A percentile compares a stretch with the other conserved stretches of the same genome.
Evolutionary conservation across 225 moss, liverwort and hornwort species (phyloP).

Genomic region (Antitrichia curtipendula): DNA sequence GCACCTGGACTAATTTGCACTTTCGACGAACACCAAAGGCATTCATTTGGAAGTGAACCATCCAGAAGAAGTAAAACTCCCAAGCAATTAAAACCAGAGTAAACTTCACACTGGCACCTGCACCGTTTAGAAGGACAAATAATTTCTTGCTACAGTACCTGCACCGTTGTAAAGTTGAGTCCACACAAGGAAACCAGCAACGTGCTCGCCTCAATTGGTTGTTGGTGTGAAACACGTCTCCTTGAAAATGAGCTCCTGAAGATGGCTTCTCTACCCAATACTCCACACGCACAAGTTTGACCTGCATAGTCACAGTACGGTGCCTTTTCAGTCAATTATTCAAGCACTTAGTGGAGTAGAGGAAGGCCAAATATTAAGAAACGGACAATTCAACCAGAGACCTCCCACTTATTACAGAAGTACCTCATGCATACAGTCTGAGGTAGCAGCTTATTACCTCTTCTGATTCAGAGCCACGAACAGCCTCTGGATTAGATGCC

Average conservation of each 20-base stretch:
- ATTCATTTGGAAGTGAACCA: background rate
- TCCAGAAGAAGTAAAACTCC: background rate
- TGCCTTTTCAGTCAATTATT: background rate
- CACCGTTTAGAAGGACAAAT: background rate
- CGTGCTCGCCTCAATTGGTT: slow-evolving; percentile 90
- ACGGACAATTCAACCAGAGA: background rate
- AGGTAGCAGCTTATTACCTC: slow-evolving; percentile 11
- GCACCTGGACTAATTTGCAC: background rate
- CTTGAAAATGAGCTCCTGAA: slow-evolving; percentile 78
- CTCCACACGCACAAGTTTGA: slow-evolving; percentile 69
- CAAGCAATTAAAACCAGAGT: background rate
- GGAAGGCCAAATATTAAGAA: background rate
- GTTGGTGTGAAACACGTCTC: slow-evolving; percentile 57
- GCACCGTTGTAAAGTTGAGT: slow-evolving; percentile 76
- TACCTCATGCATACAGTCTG: background rate
- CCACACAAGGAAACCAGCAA: slow-evolving; percentile 99
- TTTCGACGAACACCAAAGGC: background rate
- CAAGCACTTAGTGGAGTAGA: background rate
- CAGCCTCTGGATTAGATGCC: slow-evolving; percentile 16
- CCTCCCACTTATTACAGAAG: background rate
- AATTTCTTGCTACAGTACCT: slow-evolving; percentile 29
- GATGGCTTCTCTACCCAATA: slow-evolving; percentile 85
- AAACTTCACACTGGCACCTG: background rate
- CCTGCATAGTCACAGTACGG: slow-evolving; percentile 14
- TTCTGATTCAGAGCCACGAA: slow-evolving; percentile 4